phyloP scores from a whole-genome alignment of 805 yeast genomes.

The Cephaloascus fragrans region DNA sequence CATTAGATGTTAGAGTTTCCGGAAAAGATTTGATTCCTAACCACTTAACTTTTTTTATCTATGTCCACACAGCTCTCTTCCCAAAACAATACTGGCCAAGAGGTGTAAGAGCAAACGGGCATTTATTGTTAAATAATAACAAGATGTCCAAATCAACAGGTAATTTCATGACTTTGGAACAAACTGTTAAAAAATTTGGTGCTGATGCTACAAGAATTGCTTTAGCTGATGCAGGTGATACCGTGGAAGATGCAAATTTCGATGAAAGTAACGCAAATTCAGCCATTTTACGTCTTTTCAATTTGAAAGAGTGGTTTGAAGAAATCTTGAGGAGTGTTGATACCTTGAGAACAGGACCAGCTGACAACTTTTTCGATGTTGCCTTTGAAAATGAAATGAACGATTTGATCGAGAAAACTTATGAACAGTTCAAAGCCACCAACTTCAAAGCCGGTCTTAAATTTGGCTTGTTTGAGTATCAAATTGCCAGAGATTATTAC shows the following conservation, averaged over 20 bases:
- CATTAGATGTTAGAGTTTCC: slow-evolving; percentile 83
- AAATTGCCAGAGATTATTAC: slow-evolving; percentile 91
- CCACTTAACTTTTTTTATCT: slow-evolving; percentile 92
- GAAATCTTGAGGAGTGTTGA: slow-evolving; percentile 47
- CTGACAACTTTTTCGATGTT: slow-evolving; percentile 63
- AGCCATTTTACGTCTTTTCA: slow-evolving; percentile 87
- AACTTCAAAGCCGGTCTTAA: slow-evolving; percentile 85
- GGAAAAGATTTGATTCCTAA: slow-evolving; percentile 97
- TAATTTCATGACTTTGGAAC: slow-evolving; percentile 85
- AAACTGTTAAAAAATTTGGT: slow-evolving; percentile 82
- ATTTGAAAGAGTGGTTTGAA: slow-evolving; percentile 93
- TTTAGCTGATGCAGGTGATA: slow-evolving; percentile 96
- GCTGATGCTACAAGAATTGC: slow-evolving; percentile 98
- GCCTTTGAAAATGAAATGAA: slow-evolving; percentile 96
- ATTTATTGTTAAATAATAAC: slow-evolving; percentile 86
- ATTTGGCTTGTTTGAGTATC: slow-evolving; percentile 87
- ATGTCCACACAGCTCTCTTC: slow-evolving; percentile 88
- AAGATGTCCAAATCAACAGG: slow-evolving; percentile 99
- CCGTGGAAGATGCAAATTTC: slow-evolving; percentile 95
- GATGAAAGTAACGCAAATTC: slow-evolving; percentile 97
- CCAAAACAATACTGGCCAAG: slow-evolving; percentile 87
- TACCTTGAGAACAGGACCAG: slow-evolving; percentile 42
- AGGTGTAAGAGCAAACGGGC: slow-evolving; percentile 94
- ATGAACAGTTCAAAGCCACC: slow-evolving; percentile 60
- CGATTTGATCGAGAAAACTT: slow-evolving; percentile 62